These are phyloP conservation scores for Arthroderma uncinatum DNA, from an alignment of 2,329 filamentous ascomycete species.

Conservation along the genomic window DNA sequence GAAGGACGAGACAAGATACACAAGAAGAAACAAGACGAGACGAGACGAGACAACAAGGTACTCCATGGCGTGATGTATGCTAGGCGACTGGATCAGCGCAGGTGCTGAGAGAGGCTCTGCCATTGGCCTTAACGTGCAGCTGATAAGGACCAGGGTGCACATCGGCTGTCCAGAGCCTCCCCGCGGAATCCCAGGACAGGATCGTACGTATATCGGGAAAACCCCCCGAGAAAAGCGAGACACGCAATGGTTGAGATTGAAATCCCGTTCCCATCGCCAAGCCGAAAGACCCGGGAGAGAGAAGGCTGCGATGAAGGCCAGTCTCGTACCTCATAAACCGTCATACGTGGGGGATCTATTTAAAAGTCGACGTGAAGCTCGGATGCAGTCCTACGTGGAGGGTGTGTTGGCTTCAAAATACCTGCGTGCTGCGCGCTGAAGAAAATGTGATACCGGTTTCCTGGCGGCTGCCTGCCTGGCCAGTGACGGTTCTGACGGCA, in stretches of 20 bases:
- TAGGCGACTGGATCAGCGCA: background rate
- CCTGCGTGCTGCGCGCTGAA: background rate
- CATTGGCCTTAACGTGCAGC: background rate
- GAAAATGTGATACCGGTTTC: background rate
- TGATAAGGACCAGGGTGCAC: background rate
- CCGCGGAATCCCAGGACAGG: no score
- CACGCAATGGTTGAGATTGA: background rate
- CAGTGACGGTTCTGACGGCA: background rate
- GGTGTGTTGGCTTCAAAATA: no score
- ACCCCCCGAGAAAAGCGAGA: background rate
- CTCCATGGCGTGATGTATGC: background rate
- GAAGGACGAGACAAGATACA: no score
- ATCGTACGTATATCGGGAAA: no score
- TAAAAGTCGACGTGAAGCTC: no score
- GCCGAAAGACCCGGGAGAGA: background rate
- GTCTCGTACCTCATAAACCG: no score
- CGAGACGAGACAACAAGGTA: no score
- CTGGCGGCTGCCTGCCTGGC: background rate
- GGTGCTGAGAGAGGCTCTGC: background rate
- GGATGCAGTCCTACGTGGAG: no score
- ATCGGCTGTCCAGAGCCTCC: no score
- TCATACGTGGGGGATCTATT: no score
- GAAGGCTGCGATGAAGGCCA: background rate
- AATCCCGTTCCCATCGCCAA: background rate
- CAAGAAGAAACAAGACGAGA: no score